phyloP scores from a whole-genome alignment of 306 rosid species.

The Ziziphus jujuba region DNA sequence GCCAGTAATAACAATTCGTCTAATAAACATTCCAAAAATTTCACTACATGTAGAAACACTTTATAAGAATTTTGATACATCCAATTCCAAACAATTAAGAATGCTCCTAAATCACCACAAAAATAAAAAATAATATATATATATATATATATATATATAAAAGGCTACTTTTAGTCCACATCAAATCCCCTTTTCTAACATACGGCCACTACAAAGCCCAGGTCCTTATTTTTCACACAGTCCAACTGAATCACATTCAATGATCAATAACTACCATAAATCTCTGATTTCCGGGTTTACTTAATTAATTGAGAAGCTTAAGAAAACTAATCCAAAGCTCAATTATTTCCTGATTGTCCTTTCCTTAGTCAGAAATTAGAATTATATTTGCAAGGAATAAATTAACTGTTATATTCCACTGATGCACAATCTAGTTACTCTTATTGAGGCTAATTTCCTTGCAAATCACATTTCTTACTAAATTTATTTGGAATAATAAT shows the following conservation, averaged over 20 bases:
- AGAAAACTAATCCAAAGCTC: not conserved
- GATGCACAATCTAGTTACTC: not conserved
- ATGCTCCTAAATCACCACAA: no score
- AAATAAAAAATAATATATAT: no score
- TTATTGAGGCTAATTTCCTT: not conserved
- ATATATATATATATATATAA: no score
- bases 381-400: conserved; percentile 1
- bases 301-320: conserved; percentile 13
- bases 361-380: not conserved
- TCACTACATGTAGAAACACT: no score
- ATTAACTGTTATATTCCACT: not conserved
- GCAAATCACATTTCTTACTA: not conserved
- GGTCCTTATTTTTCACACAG: conserved; percentile 22
- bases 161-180: no score
- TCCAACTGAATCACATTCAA: conserved; percentile 23
- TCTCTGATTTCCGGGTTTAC: conserved; percentile 4
- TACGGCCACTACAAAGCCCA: conserved; percentile 11
- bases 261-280: conserved; percentile 12
- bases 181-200: conserved; percentile 20
- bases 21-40: no score
- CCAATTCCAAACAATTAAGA: no score
- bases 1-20: no score
- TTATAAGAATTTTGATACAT: no score
- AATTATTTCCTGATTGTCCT: not conserved
- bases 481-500: not conserved